Evolutionary conservation across 257 asterid genomes (phyloP), one percentile per base, ranked within the genome.

Genomic region (Salvia hispanica): DNA sequence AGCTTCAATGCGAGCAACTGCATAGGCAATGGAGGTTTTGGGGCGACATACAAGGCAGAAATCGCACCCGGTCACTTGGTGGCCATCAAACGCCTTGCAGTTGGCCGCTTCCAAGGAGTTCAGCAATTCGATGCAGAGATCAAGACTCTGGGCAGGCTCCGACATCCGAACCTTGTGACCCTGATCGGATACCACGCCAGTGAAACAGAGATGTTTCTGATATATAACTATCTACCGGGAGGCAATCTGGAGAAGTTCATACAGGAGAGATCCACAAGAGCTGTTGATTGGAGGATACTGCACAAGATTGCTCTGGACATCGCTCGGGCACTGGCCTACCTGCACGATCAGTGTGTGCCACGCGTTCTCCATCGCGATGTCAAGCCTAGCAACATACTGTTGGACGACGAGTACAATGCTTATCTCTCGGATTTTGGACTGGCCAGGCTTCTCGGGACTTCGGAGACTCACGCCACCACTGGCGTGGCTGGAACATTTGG

Each of bases 401-500:
- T 93, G 70, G 98, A 90, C 11, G 96, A 88, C 67, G 96, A 90
- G 4, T 81, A 76, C 62, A 90, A 81, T 7, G 98, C 97, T 1
- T 92, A 89, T 74, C 77, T 92, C 8, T 92, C 98, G 0, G 98
- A 92, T 78, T 92, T 92, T 43, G 96, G 98, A 18, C 84, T 92
- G n/a, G 98, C 98, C 21, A 64, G 97, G 74, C 85, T 92, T 39
- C 79, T 89, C 7, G 98, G 98, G 34, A 86, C 95, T 9, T 92
- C 98, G 1, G 96, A 89, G 65, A 92, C 98, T 1, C 96, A 92
- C 2, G 96, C 98, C 73, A 87, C 98, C 0, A 92, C 98, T 0
- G 95, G 96, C 0, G 97, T 90, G 62, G 97, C 98, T 0, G 98
- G 98, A 46, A 92, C 98, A 4, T 93, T 88, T 4, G 98, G 98